Evolutionary conservation across 108 stramenopile genomes (phyloP), one percentile per base, ranked within the genome.

Genomic region (Cyclostephanos tholiformis): DNA sequence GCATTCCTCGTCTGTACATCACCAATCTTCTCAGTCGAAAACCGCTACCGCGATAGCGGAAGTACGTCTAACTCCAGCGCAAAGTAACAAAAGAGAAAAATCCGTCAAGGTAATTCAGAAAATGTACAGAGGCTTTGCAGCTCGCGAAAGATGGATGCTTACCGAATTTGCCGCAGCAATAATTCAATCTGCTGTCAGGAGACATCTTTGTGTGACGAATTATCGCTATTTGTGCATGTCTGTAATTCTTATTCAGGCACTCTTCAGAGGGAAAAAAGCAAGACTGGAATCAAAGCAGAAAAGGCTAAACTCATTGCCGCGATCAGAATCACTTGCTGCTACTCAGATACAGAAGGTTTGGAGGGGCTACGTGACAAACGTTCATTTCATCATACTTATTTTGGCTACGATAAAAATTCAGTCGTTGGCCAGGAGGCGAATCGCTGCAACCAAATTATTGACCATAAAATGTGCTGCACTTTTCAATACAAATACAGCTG

Each of bases 281-380:
- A 69, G 67, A 19, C 10, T 26, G 63, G 9, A 48, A 19, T 20
- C n/a, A n/a, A n/a, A n/a, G n/a, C n/a, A n/a, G n/a, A n/a, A n/a
- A n/a, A n/a, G n/a, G n/a, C n/a, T n/a, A n/a, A n/a, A n/a, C n/a
- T 32, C 38, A 35, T 51, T 82, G 23, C 80, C 75, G 56, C 38
- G 38, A 27, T 32, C 58, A 27, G 30, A 59, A 59, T 30, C n/a
- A 41, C 49, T 72, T 27, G 77, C 77, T 19, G 77, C 52, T 7
- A 49, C 20, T 8, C 65, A 67, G 56, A 73, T 78, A 51, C 77
- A 78, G 43, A 49, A 65, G 19, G 83, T 86, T 8, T 91, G 87
- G 87, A 72, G 89, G 58, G 88, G 89, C 38, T 86, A 83, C 52
- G 49, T 44, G 35, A 74, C 65, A 48, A 82, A 91, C 39, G 82